Percentiles rank a stretch among this genome's conserved stretches.
Conservation (phyloP, 2,329 filamentous ascomycete species). For the Diplodia corticola region DNA sequence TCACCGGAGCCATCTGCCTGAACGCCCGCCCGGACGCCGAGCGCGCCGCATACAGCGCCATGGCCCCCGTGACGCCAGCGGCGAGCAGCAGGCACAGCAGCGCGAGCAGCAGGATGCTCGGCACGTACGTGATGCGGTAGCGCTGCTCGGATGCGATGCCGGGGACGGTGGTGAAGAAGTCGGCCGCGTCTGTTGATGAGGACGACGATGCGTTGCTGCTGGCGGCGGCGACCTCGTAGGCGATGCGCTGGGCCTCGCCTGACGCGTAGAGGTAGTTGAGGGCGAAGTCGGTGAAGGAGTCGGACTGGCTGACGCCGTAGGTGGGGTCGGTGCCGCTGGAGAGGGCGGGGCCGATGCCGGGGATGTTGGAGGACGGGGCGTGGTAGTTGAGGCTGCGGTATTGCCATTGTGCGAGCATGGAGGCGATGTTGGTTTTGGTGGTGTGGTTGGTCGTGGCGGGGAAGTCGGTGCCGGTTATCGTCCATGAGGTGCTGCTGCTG, state of each 20-base stretch:
- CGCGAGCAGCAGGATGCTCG: conserved; percentile 24
- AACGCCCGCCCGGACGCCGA: not conserved
- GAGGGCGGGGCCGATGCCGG: conserved; percentile 1
- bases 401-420: not conserved
- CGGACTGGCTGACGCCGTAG: too few relatives aligned
- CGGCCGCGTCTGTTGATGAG: not conserved
- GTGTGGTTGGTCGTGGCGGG: too few relatives aligned
- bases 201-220: conserved; percentile 6
- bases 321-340: not conserved
- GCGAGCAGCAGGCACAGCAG: not conserved
- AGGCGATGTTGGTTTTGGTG: not conserved
- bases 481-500: too few relatives aligned
- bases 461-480: not conserved
- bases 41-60: not conserved
- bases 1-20: not conserved
- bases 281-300: conserved; percentile 16
- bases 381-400: conserved; percentile 6
- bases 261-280: conserved; percentile 26
- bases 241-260: conserved; percentile 25
- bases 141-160: not conserved
- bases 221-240: conserved; percentile 26
- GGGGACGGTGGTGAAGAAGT: conserved; percentile 21
- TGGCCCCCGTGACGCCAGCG: not conserved
- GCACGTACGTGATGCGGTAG: conserved; percentile 28
- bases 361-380: not conserved